Percentiles rank a stretch among this genome's conserved stretches.
These are phyloP conservation scores for Podospora bellae-mahoneyi DNA, from an alignment of 495 filamentous ascomycete species.

Conservation along the genomic window DNA sequence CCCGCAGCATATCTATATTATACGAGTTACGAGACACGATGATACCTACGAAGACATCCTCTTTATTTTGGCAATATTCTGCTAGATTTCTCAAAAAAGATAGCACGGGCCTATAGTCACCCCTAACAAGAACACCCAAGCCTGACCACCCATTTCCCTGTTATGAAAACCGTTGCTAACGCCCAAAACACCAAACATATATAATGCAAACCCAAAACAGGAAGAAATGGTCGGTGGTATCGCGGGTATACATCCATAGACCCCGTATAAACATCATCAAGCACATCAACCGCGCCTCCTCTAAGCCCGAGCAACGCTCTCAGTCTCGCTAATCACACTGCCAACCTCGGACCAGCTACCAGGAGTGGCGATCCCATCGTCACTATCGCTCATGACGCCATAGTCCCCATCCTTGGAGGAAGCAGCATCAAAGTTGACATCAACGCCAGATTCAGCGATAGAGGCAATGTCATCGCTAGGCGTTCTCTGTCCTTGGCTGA, in stretches of 20 bases:
- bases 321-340: slow-evolving; percentile 63
- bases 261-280: not conserved
- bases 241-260: not conserved
- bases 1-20: too few relatives aligned
- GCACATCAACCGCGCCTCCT: not conserved
- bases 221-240: not conserved
- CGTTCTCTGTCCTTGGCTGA: slow-evolving; percentile 48
- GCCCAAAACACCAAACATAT: too few relatives aligned
- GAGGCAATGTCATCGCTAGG: slow-evolving; percentile 48
- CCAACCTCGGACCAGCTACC: slow-evolving; percentile 77
- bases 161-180: too few relatives aligned
- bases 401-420: slow-evolving; percentile 36
- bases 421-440: slow-evolving; percentile 37
- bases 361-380: slow-evolving; percentile 59
- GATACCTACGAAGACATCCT: too few relatives aligned
- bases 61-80: too few relatives aligned
- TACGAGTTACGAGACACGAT: too few relatives aligned
- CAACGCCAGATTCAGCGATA: slow-evolving; percentile 42
- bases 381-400: slow-evolving; percentile 66
- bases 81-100: too few relatives aligned
- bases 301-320: slow-evolving; percentile 37
- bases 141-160: too few relatives aligned
- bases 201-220: not conserved
- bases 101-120: too few relatives aligned
- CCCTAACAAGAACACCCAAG: too few relatives aligned